Percentiles rank a stretch among this genome's conserved stretches.
Conservation (phyloP, 2,329 filamentous ascomycete genomes). For the Rhynchosporium secalis region DNA sequence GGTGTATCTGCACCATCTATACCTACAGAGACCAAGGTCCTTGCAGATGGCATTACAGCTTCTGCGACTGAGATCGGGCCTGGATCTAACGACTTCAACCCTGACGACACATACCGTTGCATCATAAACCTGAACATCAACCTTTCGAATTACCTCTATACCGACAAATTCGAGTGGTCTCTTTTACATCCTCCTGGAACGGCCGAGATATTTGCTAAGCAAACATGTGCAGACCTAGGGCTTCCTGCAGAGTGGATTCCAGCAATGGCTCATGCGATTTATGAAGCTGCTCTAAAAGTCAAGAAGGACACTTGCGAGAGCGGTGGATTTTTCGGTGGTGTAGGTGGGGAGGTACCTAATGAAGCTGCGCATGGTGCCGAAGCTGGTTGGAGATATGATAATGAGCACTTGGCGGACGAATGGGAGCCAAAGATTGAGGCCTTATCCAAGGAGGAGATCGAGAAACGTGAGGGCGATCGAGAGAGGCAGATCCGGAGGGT, state of each 20-base stretch:
- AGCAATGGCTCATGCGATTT: slow-evolving; percentile 93
- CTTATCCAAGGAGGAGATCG: slow-evolving; percentile 92
- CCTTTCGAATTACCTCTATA: slow-evolving; percentile 86
- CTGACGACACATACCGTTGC: slow-evolving; percentile 92
- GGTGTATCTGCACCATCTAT: slow-evolving; percentile 50
- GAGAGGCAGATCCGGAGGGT: slow-evolving; percentile 87
- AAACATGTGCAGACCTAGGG: slow-evolving; percentile 90
- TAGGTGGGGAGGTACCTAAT: slow-evolving; percentile 75
- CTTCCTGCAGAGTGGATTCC: slow-evolving; percentile 91
- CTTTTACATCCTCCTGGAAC: slow-evolving; percentile 87
- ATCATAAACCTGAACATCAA: slow-evolving; percentile 91
- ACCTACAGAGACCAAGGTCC: slow-evolving; percentile 46
- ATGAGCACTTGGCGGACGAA: slow-evolving; percentile 79
- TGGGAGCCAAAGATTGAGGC: slow-evolving; percentile 83
- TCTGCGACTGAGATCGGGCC: slow-evolving; percentile 63
- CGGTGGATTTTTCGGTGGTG: slow-evolving; percentile 79
- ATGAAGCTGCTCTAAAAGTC: slow-evolving; percentile 85
- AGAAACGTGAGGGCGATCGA: slow-evolving; percentile 91
- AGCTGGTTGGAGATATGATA: slow-evolving; percentile 94
- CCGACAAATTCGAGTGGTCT: slow-evolving; percentile 98
- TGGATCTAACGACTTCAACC: slow-evolving; percentile 75
- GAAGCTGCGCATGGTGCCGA: slow-evolving; percentile 80
- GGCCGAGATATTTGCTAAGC: slow-evolving; percentile 87
- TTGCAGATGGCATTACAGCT: slow-evolving; percentile 59
- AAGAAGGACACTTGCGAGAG: slow-evolving; percentile 98